Percentiles rank a stretch among this genome's conserved stretches.
phyloP scores from a whole-genome alignment of 2,329 filamentous ascomycete genomes.

The Amauroascus niger region DNA sequence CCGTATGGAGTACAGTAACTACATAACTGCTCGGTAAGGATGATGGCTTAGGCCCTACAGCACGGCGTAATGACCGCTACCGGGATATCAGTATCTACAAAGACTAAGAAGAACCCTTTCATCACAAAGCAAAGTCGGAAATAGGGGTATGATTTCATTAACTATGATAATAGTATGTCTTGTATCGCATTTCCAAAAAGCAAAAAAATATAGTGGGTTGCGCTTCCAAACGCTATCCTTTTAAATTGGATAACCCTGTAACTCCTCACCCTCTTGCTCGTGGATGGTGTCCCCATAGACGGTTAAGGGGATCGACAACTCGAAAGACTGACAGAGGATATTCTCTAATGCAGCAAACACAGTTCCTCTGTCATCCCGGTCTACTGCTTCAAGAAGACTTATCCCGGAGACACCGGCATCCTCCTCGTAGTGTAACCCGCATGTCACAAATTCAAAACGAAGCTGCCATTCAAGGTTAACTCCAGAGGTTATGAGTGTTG shows the following conservation, averaged over 20 bases:
- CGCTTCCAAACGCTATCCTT: neutral
- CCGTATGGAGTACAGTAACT: too few species aligned
- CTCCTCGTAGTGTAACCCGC: slow-evolving; percentile 40
- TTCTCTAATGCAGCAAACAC: slow-evolving; percentile 69
- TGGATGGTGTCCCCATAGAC: slow-evolving; percentile 58
- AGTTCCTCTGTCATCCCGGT: slow-evolving; percentile 66
- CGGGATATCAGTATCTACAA: too few species aligned
- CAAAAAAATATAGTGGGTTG: neutral
- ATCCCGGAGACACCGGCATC: slow-evolving; percentile 31
- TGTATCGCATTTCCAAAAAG: neutral
- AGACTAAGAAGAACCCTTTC: too few species aligned
- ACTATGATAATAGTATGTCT: neutral
- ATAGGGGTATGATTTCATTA: neutral
- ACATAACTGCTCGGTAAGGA: too few species aligned
- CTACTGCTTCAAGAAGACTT: slow-evolving; percentile 66
- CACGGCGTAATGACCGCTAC: too few species aligned
- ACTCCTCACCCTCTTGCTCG: slow-evolving; percentile 33
- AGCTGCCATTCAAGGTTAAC: slow-evolving; percentile 83
- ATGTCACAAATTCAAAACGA: slow-evolving; percentile 84
- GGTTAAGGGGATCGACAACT: slow-evolving; percentile 72
- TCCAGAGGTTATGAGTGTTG: slow-evolving; percentile 84
- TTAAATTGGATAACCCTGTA: slow-evolving; percentile 35
- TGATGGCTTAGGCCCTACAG: too few species aligned
- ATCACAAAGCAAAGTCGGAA: neutral
- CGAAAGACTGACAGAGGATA: slow-evolving; percentile 77